Base-by-base conservation (phyloP, 805 yeast species). In the Schwanniomyces occidentalis region DNA sequence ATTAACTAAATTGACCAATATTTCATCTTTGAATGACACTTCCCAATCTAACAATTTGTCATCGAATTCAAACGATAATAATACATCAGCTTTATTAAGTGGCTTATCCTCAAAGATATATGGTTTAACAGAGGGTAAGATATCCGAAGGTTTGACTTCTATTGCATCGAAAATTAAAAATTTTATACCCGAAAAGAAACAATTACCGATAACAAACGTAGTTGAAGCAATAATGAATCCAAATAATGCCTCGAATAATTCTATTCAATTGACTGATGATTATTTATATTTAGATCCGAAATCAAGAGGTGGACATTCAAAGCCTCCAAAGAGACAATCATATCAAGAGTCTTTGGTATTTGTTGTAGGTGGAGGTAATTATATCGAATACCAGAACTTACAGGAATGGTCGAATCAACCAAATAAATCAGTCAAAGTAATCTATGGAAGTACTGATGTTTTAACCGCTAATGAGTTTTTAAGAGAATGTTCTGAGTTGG, bases 321-420 rank as follows among this genome's bases (percentile, higher is more conserved):
- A 84, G 49, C 91, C 90, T 23, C 97, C 97, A 24, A 84, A 80
- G 58, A 78, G 95, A 53, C 85, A 82, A 46, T 68, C 82, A 8
- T 88, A 86, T 58, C 80, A 79, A 40, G 93, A 88, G 46, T 79
- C 95, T 2, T 66, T 87, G 32, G 95, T 93, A 14, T 93, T 93
- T 58, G 87, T 90, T 34, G 90, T 93, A 37, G 99, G 99, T 16
- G 99, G 99, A 22, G 98, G 98, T 30, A 90, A 87, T 60, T 93
- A 89, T 56, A 65, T 86, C 43, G 99, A 93, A 64, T 93, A 91
- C 56, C 95, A 90, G 40, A 91, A 91, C 53, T 73, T 93, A 52
- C 95, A 87, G 59, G 96, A 90, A 58, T 90, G 96, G 95, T 77
- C 79, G 0, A 38, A 35, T 16, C 53, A 46, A 29, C 66, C 70